Percentiles rank a stretch among this genome's conserved stretches.
These are phyloP conservation scores for Coemansia sp. DNA, from an alignment of 192 early-diverging fungal genomes.

Conservation along the genomic window DNA sequence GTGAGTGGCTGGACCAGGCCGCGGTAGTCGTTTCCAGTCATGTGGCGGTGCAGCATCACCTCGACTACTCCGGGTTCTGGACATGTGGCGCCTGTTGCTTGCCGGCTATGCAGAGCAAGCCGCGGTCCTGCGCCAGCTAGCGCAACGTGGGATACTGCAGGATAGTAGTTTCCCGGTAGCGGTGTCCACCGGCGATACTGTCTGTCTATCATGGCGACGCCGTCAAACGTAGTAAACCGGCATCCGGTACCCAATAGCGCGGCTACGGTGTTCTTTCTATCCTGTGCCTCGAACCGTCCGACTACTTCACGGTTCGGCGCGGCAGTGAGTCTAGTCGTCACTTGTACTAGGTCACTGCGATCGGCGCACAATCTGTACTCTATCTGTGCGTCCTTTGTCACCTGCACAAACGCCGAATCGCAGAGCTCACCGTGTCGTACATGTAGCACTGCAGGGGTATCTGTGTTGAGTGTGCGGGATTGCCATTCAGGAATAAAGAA, in stretches of 20 bases:
- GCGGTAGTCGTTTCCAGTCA: slow-evolving; percentile 46
- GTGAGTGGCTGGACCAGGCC: slow-evolving; percentile 21
- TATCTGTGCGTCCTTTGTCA: slow-evolving; percentile 2
- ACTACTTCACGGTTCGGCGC: slow-evolving; percentile 35
- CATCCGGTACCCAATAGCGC: not conserved
- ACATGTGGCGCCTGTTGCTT: slow-evolving; percentile 36
- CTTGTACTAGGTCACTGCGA: slow-evolving; percentile 11
- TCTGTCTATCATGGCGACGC: slow-evolving; percentile 14
- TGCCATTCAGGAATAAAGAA: slow-evolving; percentile 21
- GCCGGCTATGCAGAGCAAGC: slow-evolving; percentile 29
- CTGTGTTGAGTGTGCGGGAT: slow-evolving; percentile 15
- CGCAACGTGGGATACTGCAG: slow-evolving; percentile 28
- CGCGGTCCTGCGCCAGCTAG: slow-evolving; percentile 6
- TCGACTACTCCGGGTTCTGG: slow-evolving; percentile 15
- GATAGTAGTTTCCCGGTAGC: slow-evolving; percentile 35
- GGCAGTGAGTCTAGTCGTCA: slow-evolving; percentile 1
- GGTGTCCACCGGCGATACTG: slow-evolving; percentile 25
- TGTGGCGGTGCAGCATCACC: slow-evolving; percentile 32
- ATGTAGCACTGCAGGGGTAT: not conserved
- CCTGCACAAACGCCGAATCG: slow-evolving; percentile 12
- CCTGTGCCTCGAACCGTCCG: slow-evolving; percentile 14
- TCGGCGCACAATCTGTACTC: slow-evolving; percentile 29
- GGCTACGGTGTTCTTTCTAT: not conserved
- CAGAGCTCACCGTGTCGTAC: slow-evolving; percentile 17
- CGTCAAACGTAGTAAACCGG: slow-evolving; percentile 29